Evolutionary conservation across 805 yeast genomes (phyloP).

Genomic region (Candida yuanshanica): DNA sequence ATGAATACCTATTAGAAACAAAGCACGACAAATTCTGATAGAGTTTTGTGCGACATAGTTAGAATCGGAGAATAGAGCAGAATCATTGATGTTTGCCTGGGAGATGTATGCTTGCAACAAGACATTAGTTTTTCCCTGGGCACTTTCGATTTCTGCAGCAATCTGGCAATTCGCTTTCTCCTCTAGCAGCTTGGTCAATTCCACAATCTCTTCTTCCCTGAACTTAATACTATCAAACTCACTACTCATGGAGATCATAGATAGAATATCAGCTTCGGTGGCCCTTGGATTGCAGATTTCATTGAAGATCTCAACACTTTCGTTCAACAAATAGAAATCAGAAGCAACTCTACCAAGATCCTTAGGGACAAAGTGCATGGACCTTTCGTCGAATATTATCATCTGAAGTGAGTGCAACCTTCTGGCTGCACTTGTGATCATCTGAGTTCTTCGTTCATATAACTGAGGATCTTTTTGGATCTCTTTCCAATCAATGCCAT

Average conservation of each 20-base stretch:
- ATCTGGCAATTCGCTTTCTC: constrained; percentile 71
- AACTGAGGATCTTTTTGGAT: constrained; percentile 77
- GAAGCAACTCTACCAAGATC: constrained; percentile 94
- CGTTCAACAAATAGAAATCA: constrained; percentile 82
- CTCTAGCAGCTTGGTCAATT: constrained; percentile 57
- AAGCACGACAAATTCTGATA: constrained; percentile 86
- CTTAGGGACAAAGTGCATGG: constrained; percentile 74
- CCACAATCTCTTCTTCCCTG: constrained; percentile 81
- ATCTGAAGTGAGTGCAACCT: constrained; percentile 82
- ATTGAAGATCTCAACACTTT: constrained; percentile 85
- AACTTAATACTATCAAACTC: constrained; percentile 89
- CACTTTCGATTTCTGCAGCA: constrained; percentile 65
- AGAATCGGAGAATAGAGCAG: constrained; percentile 80
- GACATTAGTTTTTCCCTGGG: constrained; percentile 84
- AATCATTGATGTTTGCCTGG: constrained; percentile 61
- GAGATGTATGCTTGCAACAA: constrained; percentile 86
- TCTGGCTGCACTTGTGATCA: constrained; percentile 77
- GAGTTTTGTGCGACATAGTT: constrained; percentile 95
- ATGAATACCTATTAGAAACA: constrained; percentile 80
- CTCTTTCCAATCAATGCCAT: constrained; percentile 87
- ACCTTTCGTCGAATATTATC: constrained; percentile 85
- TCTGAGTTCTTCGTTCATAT: constrained; percentile 62
- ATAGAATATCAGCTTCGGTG: constrained; percentile 85
- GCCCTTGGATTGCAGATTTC: constrained; percentile 78
- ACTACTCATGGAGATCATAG: constrained; percentile 85